Evolutionary conservation across 805 yeast genomes (phyloP), one percentile per base, ranked within the genome.

Genomic region (Sporopachydermia lactativora): DNA sequence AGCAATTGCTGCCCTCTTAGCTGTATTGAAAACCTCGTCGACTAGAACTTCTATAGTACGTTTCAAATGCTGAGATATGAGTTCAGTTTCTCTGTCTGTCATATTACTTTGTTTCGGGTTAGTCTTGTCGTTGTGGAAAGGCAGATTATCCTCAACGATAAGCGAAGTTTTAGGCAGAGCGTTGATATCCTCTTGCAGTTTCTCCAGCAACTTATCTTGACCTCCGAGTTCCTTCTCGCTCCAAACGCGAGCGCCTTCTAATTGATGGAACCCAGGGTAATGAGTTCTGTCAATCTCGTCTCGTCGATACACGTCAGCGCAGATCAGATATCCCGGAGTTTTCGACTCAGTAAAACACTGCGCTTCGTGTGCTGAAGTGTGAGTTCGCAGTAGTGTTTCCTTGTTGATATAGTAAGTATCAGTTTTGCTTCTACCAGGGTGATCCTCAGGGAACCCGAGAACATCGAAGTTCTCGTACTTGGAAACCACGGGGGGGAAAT

Each of bases 171-270:
- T 58, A 4, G 95, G 86, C 39, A 92, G 70, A 2, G 67, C 57
- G 2, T 64, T 74, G 17, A 84, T 71, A 51, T 85, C 95, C 1
- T 52, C 46, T 41, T 67, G 61, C 11, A 83, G 63, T 46, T 69
- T 61, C 0, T 58, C 62, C 3, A 70, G 52, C 17, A 76, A 59
- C 3, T 55, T 55, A 3, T 52, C 52, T 41, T 24, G 48, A 42
- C 41, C 37, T 1, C 50, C 52, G 19, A 52, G 58, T 2, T 65
- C 69, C 8, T 59, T 55, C 41, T 79, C 64, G 4, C 72, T 62
- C 97, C 97, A 92, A 2, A 79, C 58, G 44, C 92, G 65, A 2
- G 95, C 96, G 38, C 97, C 98, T 60, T 92, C 98, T 85, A 92
- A 75, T 59, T 92, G 98, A 53, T 92, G 96, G 61, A 92, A 92